Evolutionary conservation across 73 alveolate genomes (phyloP), one percentile per base, ranked within the genome.

Genomic region (Stentor coeruleus): DNA sequence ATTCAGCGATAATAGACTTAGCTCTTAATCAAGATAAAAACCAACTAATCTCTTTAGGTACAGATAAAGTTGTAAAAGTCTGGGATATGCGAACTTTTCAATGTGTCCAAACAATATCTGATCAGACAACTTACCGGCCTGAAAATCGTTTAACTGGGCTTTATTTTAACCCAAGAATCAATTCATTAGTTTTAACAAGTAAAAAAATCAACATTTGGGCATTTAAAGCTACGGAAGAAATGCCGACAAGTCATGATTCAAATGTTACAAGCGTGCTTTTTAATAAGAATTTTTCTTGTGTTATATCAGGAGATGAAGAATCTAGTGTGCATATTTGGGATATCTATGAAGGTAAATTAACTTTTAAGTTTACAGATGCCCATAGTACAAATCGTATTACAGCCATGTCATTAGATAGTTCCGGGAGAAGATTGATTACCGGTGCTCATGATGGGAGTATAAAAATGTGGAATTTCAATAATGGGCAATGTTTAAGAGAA

Each of bases 31-130:
- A 90, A 39, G 96, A 90, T 31, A 77, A 90, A 38, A 55, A 77
- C 75, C 96, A 90, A 66, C 80, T 90, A 39, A 87, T 90, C n/a
- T 58, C 87, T 39, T 58, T 90, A 3, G 96, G 96, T 2, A 87
- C 94, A 20, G 96, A 90, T 49, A 90, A 90, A 74, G 92, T 85
- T 33, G 96, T 90, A 30, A 90, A 90, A 55, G 90, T 90, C 20
- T 90, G 96, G 96, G 96, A 90, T 77, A 90, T 90, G 66, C 59
- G 96, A 41, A 90, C 93, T 41, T 90, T 86, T 73, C 84, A 87
- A 38, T 90, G 96, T 86, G 89, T 90, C 28, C 89, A 90, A 59
- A 90, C 96, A 31, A 90, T 90, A 36, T 84, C 84, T 55, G 96
- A 90, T 77, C 87, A 87, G 77, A 75, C 90, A 3, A 84, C 90